Evolutionary conservation across 805 yeast species (phyloP).

Genomic region (Candida boidinii): DNA sequence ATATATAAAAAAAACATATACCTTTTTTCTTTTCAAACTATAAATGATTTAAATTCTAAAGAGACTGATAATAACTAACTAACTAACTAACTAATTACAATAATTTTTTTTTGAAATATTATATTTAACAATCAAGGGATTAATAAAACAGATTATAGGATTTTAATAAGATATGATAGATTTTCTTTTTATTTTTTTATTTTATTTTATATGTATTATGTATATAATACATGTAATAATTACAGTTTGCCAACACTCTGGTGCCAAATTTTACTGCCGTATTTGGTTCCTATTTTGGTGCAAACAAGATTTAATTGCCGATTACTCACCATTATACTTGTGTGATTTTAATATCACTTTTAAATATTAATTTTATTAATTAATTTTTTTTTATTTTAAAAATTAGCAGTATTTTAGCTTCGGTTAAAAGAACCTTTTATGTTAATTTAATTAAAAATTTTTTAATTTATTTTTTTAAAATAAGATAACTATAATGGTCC

Average conservation of each 20-base stretch:
- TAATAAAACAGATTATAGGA: no score
- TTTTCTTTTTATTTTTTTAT: neutral
- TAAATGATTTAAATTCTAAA: no score
- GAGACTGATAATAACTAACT: no score
- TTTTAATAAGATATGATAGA: no score
- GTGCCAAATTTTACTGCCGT: slow-evolving; percentile 53
- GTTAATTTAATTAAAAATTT: no score
- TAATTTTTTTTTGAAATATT: no score
- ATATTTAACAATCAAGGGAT: no score
- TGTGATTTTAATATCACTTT: neutral
- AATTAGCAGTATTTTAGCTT: slow-evolving; percentile 10
- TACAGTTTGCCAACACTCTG: slow-evolving; percentile 88
- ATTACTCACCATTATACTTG: slow-evolving; percentile 59
- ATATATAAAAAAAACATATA: neutral
- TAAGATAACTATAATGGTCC: slow-evolving; percentile 57
- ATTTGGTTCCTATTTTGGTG: slow-evolving; percentile 84
- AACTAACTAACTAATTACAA: no score
- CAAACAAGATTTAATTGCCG: slow-evolving; percentile 68
- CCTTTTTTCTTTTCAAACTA: neutral
- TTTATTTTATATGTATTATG: neutral
- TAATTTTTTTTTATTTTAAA: neutral
- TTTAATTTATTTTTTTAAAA: no score
- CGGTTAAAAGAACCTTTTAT: slow-evolving; percentile 10
- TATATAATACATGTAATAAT: no score
- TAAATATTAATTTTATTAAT: neutral